Percentiles rank a stretch among this genome's conserved stretches.
Conservation (phyloP, 306 rosid species). For the Ochetophila trinervis region DNA sequence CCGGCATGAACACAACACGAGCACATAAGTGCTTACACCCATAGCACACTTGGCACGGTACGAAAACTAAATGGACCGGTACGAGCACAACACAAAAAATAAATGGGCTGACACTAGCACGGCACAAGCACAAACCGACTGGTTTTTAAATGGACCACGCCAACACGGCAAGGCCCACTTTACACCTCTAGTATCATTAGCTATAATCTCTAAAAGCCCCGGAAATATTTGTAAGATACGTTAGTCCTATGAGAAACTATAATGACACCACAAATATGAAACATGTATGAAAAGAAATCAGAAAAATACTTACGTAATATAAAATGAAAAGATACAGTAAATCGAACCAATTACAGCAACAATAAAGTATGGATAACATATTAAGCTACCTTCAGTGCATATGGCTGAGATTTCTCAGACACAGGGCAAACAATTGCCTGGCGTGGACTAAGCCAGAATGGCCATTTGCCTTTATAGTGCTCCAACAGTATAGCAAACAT, state of each 20-base stretch:
- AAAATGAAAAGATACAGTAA: background rate
- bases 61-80: no score
- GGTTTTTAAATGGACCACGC: no score
- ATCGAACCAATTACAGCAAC: background rate
- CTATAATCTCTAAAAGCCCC: background rate
- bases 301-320: background rate
- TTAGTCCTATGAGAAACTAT: background rate
- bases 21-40: no score
- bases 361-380: constrained; percentile 8
- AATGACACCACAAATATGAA: background rate
- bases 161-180: no score
- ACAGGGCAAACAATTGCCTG: constrained; percentile 93
- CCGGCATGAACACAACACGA: no score
- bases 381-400: constrained; percentile 56
- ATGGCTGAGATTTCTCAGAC: constrained; percentile 79
- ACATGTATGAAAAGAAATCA: background rate
- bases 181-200: background rate
- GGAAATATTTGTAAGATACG: background rate
- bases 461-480: constrained; percentile 98
- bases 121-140: no score
- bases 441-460: constrained; percentile 98
- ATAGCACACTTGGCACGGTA: no score
- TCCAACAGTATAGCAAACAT: constrained; percentile 93
- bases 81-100: no score
- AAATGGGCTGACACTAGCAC: no score